Conservation (phyloP, 768 basidiomycete genomes). For the Tephrocybe sp. region DNA sequence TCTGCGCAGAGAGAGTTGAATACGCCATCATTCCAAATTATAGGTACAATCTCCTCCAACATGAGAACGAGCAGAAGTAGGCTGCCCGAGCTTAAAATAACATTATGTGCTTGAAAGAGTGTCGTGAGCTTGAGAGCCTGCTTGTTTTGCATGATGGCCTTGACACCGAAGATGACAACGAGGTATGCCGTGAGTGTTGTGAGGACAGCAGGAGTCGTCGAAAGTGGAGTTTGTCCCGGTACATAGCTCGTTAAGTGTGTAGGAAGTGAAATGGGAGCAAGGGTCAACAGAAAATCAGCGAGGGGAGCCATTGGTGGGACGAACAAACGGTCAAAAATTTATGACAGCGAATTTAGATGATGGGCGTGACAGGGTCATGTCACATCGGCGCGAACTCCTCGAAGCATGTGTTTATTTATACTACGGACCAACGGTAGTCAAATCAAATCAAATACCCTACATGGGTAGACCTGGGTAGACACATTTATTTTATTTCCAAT, state of each 20-base stretch:
- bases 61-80: constrained; percentile 83
- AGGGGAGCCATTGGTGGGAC: constrained; percentile 59
- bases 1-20: constrained; percentile 78
- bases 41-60: constrained; percentile 87
- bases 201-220: constrained; percentile 73
- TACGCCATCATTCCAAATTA: constrained; percentile 65
- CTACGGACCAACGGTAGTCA: too few relatives aligned
- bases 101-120: constrained; percentile 89
- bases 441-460: background rate
- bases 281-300: constrained; percentile 65
- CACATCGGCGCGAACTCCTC: constrained; percentile 11
- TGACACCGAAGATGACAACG: constrained; percentile 81
- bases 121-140: constrained; percentile 72
- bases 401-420: constrained; percentile 16
- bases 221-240: constrained; percentile 74
- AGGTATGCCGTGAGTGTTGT: constrained; percentile 78
- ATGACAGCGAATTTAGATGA: constrained; percentile 12
- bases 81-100: constrained; percentile 82
- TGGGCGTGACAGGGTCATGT: constrained; percentile 12
- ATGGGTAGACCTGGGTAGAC: too few relatives aligned
- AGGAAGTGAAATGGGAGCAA: constrained; percentile 59
- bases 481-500: too few relatives aligned
- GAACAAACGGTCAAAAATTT: constrained; percentile 18
- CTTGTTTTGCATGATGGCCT: constrained; percentile 78
- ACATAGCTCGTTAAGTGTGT: constrained; percentile 61